Conservation (phyloP, 768 basidiomycete species). For the Tulasnella sp. region DNA sequence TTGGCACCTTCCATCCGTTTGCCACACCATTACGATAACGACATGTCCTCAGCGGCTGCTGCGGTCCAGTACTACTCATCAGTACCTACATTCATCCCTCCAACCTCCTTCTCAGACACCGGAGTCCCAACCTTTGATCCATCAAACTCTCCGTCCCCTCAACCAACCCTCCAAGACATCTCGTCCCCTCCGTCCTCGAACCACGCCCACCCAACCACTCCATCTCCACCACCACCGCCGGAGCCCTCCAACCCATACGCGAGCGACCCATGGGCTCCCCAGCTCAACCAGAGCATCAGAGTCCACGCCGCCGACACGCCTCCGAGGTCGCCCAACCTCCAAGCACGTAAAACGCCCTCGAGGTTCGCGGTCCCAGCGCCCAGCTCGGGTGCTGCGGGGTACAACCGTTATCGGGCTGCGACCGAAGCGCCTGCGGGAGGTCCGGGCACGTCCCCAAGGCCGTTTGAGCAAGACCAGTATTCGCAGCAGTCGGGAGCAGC, state of each 20-base stretch:
- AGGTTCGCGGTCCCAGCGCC: conserved; percentile 8
- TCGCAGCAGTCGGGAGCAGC: too few species aligned
- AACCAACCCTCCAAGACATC: background rate
- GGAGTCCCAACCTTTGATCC: conserved; percentile 1
- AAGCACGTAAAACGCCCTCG: background rate
- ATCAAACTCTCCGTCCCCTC: background rate
- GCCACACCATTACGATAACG: background rate
- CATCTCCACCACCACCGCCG: background rate
- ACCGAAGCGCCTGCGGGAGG: too few species aligned
- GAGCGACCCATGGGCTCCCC: conserved; percentile 6
- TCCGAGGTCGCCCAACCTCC: background rate
- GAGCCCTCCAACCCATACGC: background rate
- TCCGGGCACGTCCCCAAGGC: too few species aligned
- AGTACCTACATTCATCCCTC: conserved; percentile 1
- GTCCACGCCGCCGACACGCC: background rate
- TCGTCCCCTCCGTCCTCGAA: background rate
- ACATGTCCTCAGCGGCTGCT: background rate
- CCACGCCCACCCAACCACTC: background rate
- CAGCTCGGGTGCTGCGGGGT: background rate
- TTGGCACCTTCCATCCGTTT: background rate
- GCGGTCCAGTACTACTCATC: conserved; percentile 2
- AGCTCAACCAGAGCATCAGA: conserved; percentile 7
- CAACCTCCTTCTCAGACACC: background rate
- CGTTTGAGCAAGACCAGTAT: too few species aligned
- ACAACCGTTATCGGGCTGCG: background rate